These are phyloP conservation scores for Lodderomyces oxycetoniae DNA, from an alignment of 1,139 yeast genomes.

Conservation along the genomic window DNA sequence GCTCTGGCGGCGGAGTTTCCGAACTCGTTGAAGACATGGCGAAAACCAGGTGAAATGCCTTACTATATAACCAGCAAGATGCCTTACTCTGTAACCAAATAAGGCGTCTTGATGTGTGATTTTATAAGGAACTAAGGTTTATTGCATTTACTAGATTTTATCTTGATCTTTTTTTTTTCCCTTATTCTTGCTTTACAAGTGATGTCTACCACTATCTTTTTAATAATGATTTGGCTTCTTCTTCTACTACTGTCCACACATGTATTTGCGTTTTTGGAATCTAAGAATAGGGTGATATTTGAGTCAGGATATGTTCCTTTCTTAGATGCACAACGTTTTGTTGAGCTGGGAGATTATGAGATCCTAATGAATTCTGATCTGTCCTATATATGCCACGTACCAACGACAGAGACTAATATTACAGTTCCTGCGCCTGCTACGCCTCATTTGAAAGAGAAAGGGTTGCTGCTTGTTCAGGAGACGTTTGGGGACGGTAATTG, in stretches of 20 bases:
- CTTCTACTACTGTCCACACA: not conserved
- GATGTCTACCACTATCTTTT: slow-evolving; percentile 4
- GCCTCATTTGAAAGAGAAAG: slow-evolving; percentile 13
- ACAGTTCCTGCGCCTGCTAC: slow-evolving; percentile 6
- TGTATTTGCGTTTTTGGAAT: slow-evolving; percentile 4
- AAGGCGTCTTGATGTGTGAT: slow-evolving; percentile 1
- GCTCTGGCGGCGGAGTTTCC: slow-evolving; percentile 10
- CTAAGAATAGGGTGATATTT: slow-evolving; percentile 16
- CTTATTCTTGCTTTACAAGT: not conserved
- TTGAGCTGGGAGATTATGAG: slow-evolving; percentile 21
- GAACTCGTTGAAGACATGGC: no score
- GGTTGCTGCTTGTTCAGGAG: slow-evolving; percentile 17
- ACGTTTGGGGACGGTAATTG: slow-evolving; percentile 25
- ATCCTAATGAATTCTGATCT: slow-evolving; percentile 13
- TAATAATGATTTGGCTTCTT: slow-evolving; percentile 3
- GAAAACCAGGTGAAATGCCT: slow-evolving; percentile 7
- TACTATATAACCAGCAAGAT: no score
- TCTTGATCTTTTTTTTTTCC: not conserved
- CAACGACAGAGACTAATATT: slow-evolving; percentile 11
- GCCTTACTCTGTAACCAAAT: no score
- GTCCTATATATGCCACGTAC: slow-evolving; percentile 20
- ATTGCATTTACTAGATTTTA: not conserved
- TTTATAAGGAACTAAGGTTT: not conserved
- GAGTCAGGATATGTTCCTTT: slow-evolving; percentile 15
- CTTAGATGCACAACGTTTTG: slow-evolving; percentile 10